Percentiles rank a stretch among this genome's conserved stretches.
Evolutionary conservation across 495 filamentous ascomycete genomes (phyloP).

Genomic region (Podospora appendiculata): DNA sequence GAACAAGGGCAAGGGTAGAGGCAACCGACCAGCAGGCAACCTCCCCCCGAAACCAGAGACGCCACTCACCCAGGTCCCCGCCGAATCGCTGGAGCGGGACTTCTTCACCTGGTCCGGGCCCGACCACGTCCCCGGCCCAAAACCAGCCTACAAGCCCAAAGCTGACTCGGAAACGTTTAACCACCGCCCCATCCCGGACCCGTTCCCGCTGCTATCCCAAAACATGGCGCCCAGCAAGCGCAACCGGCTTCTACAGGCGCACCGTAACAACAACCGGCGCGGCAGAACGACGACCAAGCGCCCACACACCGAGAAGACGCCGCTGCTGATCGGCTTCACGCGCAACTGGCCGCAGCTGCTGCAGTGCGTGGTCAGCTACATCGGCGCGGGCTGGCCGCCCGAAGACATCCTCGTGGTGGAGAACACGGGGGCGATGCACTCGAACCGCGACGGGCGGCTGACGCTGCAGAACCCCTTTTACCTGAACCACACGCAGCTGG

Average conservation of each 20-base stretch:
- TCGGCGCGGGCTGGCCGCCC: conserved; percentile 54
- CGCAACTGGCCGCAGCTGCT: conserved; percentile 50
- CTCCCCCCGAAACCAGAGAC: neutral
- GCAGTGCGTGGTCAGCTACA: conserved; percentile 50
- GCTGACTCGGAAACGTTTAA: neutral
- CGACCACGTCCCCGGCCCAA: neutral
- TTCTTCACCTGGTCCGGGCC: neutral
- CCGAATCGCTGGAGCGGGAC: neutral
- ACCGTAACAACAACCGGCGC: neutral
- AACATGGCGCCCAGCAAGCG: neutral
- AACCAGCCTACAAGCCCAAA: neutral
- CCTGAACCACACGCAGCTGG: conserved; percentile 47
- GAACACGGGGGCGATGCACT: conserved; percentile 53
- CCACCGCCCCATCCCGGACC: neutral
- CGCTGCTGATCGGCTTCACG: conserved; percentile 53
- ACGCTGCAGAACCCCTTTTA: conserved; percentile 56
- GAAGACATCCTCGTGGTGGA: conserved; percentile 53
- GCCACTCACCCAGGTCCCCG: neutral
- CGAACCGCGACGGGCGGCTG: conserved; percentile 39
- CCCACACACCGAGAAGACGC: conserved; percentile 28
- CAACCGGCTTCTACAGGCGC: neutral
- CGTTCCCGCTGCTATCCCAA: neutral
- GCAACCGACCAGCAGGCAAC: neutral
- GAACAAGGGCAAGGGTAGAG: neutral
- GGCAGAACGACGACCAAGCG: neutral